phyloP scores from a whole-genome alignment of 192 early-diverging fungal species.

The Backusella parvicylindrica region DNA sequence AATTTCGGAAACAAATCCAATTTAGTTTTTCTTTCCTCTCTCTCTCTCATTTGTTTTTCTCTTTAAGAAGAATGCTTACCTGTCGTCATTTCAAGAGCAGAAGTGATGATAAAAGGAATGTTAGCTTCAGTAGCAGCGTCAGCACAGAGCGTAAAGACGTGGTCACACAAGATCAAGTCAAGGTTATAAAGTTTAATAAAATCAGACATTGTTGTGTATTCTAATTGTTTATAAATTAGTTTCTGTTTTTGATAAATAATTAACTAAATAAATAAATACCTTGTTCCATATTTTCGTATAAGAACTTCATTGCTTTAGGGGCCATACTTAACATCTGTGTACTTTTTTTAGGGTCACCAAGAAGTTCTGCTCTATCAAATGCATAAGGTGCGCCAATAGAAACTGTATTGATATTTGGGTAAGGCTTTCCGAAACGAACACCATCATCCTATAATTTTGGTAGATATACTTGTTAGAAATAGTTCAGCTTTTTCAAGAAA shows the following conservation, averaged over 20 bases:
- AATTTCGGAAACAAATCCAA: background rate
- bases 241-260: background rate
- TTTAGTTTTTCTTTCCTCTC: too few relatives aligned
- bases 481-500: too few relatives aligned
- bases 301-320: background rate
- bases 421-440: background rate
- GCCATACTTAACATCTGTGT: background rate
- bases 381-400: background rate
- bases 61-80: too few relatives aligned
- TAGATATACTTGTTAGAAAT: background rate
- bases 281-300: background rate
- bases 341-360: background rate
- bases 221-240: background rate
- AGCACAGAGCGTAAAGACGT: slow-evolving; percentile 9
- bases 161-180: slow-evolving; percentile 18
- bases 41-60: too few relatives aligned
- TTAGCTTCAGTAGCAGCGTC: slow-evolving; percentile 7
- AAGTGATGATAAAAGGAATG: too few relatives aligned
- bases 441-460: background rate
- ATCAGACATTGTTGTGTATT: background rate
- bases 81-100: too few relatives aligned
- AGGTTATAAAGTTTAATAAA: background rate
- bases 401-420: background rate
- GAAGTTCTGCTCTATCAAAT: background rate
- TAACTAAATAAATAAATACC: background rate